Conservation (phyloP, 2,329 filamentous ascomycete species). For the Botrytis fabae region DNA sequence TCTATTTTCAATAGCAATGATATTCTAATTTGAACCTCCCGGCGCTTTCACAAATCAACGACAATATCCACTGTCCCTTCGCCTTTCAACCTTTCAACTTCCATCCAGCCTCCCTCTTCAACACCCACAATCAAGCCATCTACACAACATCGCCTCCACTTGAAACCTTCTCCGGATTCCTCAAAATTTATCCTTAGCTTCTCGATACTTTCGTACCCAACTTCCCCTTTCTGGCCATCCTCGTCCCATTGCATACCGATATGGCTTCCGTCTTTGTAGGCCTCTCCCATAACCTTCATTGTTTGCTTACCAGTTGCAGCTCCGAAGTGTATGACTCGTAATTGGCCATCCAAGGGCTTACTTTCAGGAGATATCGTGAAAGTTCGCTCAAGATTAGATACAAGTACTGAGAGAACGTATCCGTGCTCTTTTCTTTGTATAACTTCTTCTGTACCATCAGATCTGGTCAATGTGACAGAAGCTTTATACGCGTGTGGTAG, state of each 20-base stretch:
- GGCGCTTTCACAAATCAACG: conserved; percentile 26
- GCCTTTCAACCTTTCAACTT: conserved; percentile 54
- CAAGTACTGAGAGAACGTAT: conserved; percentile 75
- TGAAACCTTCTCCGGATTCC: conserved; percentile 59
- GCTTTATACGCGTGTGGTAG: conserved; percentile 58
- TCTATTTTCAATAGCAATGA: neutral
- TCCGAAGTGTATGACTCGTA: conserved; percentile 76
- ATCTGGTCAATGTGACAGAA: conserved; percentile 45
- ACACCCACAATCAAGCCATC: conserved; percentile 85
- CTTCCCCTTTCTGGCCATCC: conserved; percentile 43
- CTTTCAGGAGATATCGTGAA: conserved; percentile 80
- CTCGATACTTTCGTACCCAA: conserved; percentile 72
- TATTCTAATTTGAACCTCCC: neutral
- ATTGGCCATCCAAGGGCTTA: conserved; percentile 65
- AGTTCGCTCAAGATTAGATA: conserved; percentile 77
- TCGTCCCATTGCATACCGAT: conserved; percentile 45
- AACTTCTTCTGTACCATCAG: conserved; percentile 34
- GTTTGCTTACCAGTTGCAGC: conserved; percentile 62
- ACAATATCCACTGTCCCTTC: conserved; percentile 37
- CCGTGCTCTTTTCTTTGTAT: conserved; percentile 56
- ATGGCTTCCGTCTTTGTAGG: conserved; percentile 59
- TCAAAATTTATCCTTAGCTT: conserved; percentile 70
- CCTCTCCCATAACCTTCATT: conserved; percentile 74
- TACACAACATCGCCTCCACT: conserved; percentile 86
- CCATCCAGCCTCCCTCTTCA: conserved; percentile 69